Conservation (phyloP, 164 flowering plant genomes). For the Akebia trifoliata region DNA sequence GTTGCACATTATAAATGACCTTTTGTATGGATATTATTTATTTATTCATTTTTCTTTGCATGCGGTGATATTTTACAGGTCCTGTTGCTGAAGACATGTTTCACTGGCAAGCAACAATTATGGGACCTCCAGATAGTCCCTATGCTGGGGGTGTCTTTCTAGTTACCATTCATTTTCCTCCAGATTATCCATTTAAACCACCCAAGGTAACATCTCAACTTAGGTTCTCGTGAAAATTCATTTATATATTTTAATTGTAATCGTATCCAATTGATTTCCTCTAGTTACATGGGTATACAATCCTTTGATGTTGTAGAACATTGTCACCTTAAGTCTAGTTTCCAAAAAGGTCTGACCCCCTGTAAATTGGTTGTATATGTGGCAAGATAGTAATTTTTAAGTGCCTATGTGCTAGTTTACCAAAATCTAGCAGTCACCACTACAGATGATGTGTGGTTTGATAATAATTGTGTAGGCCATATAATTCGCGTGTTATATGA, state of each 20-base stretch:
- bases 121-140: constrained; percentile 49
- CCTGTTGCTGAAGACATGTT: constrained; percentile 51
- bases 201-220: constrained; percentile 27
- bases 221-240: neutral
- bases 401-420: too few species aligned
- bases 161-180: constrained; percentile 47
- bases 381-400: too few species aligned
- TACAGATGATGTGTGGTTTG: too few species aligned
- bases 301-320: too few species aligned
- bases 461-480: too few species aligned
- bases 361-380: too few species aligned
- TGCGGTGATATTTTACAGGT: constrained; percentile 16
- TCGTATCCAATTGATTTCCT: neutral
- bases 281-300: neutral
- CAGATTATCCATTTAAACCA: constrained; percentile 43
- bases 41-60: neutral
- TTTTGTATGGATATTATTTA: neutral
- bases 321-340: too few species aligned
- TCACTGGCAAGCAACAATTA: constrained; percentile 50
- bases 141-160: constrained; percentile 45
- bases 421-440: too few species aligned
- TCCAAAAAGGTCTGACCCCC: too few species aligned
- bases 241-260: neutral
- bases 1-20: neutral
- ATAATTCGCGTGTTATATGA: too few species aligned